Base-by-base conservation (phyloP, 2,329 filamentous ascomycete species). In the Verticillium klebahnii region DNA sequence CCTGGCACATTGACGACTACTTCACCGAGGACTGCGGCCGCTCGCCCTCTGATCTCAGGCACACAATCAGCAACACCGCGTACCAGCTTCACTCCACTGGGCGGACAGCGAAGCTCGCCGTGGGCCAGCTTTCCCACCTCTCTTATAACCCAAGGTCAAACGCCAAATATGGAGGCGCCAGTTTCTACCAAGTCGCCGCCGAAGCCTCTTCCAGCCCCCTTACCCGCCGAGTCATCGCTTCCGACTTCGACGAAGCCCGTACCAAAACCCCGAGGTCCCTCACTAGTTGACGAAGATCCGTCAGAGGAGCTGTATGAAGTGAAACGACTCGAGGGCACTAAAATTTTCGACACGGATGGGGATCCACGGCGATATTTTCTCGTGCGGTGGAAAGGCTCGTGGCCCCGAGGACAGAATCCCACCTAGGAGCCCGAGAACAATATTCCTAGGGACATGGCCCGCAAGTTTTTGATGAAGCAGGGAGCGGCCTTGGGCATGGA, bases 341-440 rank as follows among this genome's bases (percentile, higher is more conserved):
- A 72, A 17, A 58, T 76, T 5, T 70, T 75, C 50, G 70, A 79
- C 4, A 72, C 76, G 1, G 71, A 75, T 14, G 75, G 75, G 5
- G 68, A 66, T 9, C 57, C 67, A 0, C 72, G 78, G 1, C 78
- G 79, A 3, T 78, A 76, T 62, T 87, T 83, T 69, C 74, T 79
- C 34, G 82, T 87, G 1, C 78, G 80, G 7, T 87, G 84, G 84
- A 79, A 78, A 55, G 84, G 84, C 8, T 71, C 84, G 62, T 87
- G 84, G 84, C 82, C 84, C 0, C 71, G 76, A 0, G 80, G 79
- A 9, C 77, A 85, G 67, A 85, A 87, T 60, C 82, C 82, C 0
- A 82, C 83, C 0, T 87, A 84, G 84, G 84, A 87, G 67, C 84
- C 83, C 0, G 78, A 81, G 64, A 76, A 77, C 3, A 84, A 85